phyloP scores from a whole-genome alignment of 2,329 filamentous ascomycete species.

The Zalaria sp. region DNA sequence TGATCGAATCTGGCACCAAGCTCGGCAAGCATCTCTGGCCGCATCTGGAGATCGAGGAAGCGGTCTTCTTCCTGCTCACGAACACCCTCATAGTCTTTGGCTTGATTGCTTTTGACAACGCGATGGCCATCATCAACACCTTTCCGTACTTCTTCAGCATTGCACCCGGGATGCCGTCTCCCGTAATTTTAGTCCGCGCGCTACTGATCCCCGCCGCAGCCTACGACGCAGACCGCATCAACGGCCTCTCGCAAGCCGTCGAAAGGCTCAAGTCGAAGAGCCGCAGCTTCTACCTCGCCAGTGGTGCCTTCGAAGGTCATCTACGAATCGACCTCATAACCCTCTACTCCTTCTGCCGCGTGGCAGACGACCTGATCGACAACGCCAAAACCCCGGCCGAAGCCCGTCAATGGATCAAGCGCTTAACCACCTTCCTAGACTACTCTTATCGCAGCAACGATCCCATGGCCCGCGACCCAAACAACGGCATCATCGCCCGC shows the following conservation, averaged over 20 bases:
- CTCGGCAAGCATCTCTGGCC: slow-evolving; percentile 49
- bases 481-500: slow-evolving; percentile 12
- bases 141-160: slow-evolving; percentile 45
- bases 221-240: slow-evolving; percentile 45
- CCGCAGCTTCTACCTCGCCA: slow-evolving; percentile 60
- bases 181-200: slow-evolving; percentile 36
- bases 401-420: slow-evolving; percentile 43
- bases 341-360: slow-evolving; percentile 59
- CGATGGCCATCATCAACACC: slow-evolving; percentile 48
- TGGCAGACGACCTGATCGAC: slow-evolving; percentile 61
- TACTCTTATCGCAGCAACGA: slow-evolving; percentile 29
- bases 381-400: slow-evolving; percentile 40
- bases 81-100: slow-evolving; percentile 59
- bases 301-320: slow-evolving; percentile 52
- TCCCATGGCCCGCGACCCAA: slow-evolving; percentile 11
- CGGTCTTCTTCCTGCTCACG: slow-evolving; percentile 57
- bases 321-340: slow-evolving; percentile 54
- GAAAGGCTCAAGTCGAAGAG: slow-evolving; percentile 48
- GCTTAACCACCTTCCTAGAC: slow-evolving; percentile 43
- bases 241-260: slow-evolving; percentile 46
- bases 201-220: slow-evolving; percentile 32
- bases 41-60: slow-evolving; percentile 58
- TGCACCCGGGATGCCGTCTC: slow-evolving; percentile 35
- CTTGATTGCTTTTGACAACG: slow-evolving; percentile 54
- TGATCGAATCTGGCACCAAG: slow-evolving; percentile 54